These are phyloP conservation scores for Cystobasidium onofrii DNA, from an alignment of 768 basidiomycete genomes.

Conservation along the genomic window DNA sequence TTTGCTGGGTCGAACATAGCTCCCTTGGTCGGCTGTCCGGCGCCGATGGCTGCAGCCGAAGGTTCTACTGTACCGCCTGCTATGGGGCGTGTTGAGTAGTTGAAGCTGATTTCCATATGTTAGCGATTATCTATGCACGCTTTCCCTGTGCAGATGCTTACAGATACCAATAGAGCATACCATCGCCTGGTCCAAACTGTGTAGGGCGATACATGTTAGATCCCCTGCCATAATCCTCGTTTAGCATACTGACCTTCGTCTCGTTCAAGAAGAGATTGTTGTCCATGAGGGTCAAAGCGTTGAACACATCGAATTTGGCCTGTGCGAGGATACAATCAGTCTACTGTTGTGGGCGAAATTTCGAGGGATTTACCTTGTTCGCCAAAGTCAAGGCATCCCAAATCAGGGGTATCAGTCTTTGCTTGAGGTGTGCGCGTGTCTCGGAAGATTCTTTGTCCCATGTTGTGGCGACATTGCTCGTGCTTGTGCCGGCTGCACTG, in stretches of 20 bases:
- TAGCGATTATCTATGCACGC: not conserved
- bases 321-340: too few species aligned
- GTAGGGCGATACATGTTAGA: not conserved
- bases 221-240: not conserved
- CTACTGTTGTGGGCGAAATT: too few species aligned
- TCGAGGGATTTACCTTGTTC: slow-evolving; percentile 50
- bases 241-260: slow-evolving; percentile 46
- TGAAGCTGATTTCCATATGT: not conserved
- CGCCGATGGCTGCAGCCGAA: slow-evolving; percentile 12
- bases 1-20: slow-evolving; percentile 18
- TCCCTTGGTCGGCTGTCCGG: not conserved
- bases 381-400: slow-evolving; percentile 75
- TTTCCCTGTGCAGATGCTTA: slow-evolving; percentile 41
- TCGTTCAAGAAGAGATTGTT: slow-evolving; percentile 73
- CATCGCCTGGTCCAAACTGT: slow-evolving; percentile 88
- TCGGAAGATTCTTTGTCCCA: slow-evolving; percentile 53
- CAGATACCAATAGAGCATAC: slow-evolving; percentile 43
- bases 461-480: slow-evolving; percentile 29
- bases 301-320: slow-evolving; percentile 92
- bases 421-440: slow-evolving; percentile 58
- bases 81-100: slow-evolving; percentile 19
- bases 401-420: slow-evolving; percentile 62
- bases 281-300: slow-evolving; percentile 90
- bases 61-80: slow-evolving; percentile 22
- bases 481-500: slow-evolving; percentile 33